Evolutionary conservation across 78 protist genomes (phyloP), one percentile per base, ranked within the genome.

Genomic region (Emiliania huxleyi): DNA sequence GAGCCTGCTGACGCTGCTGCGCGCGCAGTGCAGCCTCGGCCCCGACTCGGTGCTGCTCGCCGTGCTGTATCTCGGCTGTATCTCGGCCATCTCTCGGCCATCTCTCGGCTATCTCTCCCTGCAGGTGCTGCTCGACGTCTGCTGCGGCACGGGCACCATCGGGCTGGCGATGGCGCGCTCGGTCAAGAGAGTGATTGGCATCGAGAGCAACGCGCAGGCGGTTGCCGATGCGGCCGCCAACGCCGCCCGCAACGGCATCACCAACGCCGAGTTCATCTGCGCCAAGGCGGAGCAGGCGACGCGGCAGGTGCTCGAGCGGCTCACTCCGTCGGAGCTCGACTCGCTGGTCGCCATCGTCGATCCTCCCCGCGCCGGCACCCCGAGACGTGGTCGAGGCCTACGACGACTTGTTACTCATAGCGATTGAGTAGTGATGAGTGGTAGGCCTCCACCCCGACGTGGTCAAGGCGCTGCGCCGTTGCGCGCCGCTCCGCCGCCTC

Each of bases 111-210:
- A n/a, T n/a, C n/a, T n/a, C n/a, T n/a, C n/a, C n/a, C n/a, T n/a
- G n/a, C n/a, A n/a, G n/a, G n/a, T n/a, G 62, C 89, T 98, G 25
- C 73, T 85, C n/a, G 99, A 98, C 81, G 94, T 98, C 40, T 98
- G 99, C 93, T 97, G 98, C 38, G 99, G 99, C 25, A 97, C 98
- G 0, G 99, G 99, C 79, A 97, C 98, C 8, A 97, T 97, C 46
- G 99, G 99, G n/a, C 42, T 96, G 49, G 69, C 91, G 40, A 0
- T 96, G 26, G 95, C 98, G 23, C 3, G 2, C 21, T 23, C 44
- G 8, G 98, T 92, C 43, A 42, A 87, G 43, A n/a, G 87, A 0
- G 96, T 98, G 0, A 90, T 95, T 42, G 99, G 99, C 38, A 21
- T 97, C 23, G 99, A 98, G 55, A 69, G 97, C 18, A 93, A 91